Evolutionary conservation across 2,329 filamentous ascomycete genomes (phyloP).

Genomic region (Ophidiomyces ophidiicola): DNA sequence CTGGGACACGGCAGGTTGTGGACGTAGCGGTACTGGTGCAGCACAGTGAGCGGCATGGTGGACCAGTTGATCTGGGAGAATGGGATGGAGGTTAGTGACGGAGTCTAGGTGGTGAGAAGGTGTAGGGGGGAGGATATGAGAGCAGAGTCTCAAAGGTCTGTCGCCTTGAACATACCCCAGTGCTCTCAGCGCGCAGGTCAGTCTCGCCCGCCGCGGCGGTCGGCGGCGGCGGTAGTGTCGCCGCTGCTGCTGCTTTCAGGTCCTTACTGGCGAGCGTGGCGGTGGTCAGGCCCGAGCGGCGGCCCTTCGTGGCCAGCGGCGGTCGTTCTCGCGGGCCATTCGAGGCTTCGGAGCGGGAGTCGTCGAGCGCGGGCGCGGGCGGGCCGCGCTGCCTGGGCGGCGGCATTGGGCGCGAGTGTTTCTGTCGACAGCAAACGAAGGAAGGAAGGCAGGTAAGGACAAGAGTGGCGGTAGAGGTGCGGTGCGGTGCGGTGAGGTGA

Average conservation of each 20-base stretch:
- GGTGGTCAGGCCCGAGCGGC: conserved; percentile 22
- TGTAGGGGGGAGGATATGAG: conserved; percentile 15
- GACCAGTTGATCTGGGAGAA: conserved; percentile 32
- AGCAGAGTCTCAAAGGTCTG: background rate
- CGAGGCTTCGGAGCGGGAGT: conserved; percentile 39
- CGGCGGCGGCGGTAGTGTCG: no score
- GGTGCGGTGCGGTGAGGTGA: no score
- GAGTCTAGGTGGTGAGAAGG: conserved; percentile 11
- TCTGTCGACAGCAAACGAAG: no score
- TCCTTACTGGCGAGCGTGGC: conserved; percentile 20
- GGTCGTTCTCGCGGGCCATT: conserved; percentile 32
- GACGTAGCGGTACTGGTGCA: conserved; percentile 39
- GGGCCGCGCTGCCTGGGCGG: conserved; percentile 34
- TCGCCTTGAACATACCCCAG: conserved; percentile 20
- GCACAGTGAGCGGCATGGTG: conserved; percentile 33
- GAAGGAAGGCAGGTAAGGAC: no score
- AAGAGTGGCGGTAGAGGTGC: no score
- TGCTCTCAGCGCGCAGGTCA: conserved; percentile 16
- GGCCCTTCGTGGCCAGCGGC: conserved; percentile 22
- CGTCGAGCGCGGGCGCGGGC: conserved; percentile 29
- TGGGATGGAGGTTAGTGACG: conserved; percentile 9
- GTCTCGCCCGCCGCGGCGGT: conserved; percentile 12
- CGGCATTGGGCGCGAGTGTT: conserved; percentile 1
- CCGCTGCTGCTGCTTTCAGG: conserved; percentile 21
- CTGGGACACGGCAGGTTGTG: conserved; percentile 36